Percentiles rank a stretch among this genome's conserved stretches.
phyloP scores from a whole-genome alignment of 1,284 basidiomycete species.

The Tilletia indica region DNA sequence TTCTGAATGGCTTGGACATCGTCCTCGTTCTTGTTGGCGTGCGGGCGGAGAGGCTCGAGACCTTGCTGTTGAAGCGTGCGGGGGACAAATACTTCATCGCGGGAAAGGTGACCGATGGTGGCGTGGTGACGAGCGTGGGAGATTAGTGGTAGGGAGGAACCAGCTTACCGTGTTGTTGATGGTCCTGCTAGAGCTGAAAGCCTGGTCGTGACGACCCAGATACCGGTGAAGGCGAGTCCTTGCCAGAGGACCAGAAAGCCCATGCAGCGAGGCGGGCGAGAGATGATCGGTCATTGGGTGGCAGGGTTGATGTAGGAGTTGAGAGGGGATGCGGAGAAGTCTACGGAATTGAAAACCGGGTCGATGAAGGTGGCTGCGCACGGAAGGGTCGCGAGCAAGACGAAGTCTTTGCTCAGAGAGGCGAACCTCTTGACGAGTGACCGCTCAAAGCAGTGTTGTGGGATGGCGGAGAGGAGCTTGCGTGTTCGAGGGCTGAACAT shows the following conservation, averaged over 20 bases:
- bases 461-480: conserved; percentile 81
- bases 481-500: no score
- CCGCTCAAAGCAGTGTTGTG: conserved; percentile 87
- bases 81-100: conserved; percentile 96
- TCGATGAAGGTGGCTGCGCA: conserved; percentile 72
- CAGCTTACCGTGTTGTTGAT: neutral
- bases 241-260: conserved; percentile 75
- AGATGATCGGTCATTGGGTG: conserved; percentile 66
- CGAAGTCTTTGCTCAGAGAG: conserved; percentile 77
- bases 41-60: conserved; percentile 45
- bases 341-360: conserved; percentile 37
- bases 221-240: conserved; percentile 86
- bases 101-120: conserved; percentile 42
- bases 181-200: neutral
- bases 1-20: conserved; percentile 21
- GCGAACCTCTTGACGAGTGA: conserved; percentile 78
- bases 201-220: conserved; percentile 77
- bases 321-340: conserved; percentile 29
- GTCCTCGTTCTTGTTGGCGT: conserved; percentile 20
- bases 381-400: conserved; percentile 70
- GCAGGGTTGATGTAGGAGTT: conserved; percentile 64
- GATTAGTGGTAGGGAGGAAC: conserved; percentile 4
- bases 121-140: neutral
- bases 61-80: conserved; percentile 71
- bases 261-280: conserved; percentile 71